Evolutionary conservation across 73 alveolate genomes (phyloP), one percentile per base, ranked within the genome.

Genomic region (Paramecium sonneborni): DNA sequence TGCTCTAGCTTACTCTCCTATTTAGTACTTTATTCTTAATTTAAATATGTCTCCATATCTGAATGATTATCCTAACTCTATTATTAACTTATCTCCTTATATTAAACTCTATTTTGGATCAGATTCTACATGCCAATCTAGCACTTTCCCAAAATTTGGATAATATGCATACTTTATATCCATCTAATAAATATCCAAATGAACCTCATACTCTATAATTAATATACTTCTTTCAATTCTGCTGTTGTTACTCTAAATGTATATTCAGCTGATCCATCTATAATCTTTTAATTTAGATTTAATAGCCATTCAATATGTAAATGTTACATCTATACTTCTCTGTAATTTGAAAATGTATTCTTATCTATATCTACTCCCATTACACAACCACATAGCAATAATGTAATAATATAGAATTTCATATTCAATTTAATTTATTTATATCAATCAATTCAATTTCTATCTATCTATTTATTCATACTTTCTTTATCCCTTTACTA

Each of bases 1-100:
- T 1, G 97, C 97, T 38, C 95, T 92, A 92, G 95, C 95, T 82
- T 58, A 43, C 44, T 74, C 93, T 6, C 90, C 74, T 39, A 79
- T 39, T 24, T 39, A 14, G 10, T 79, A 79, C 14, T 26, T 39
- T 8, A 79, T 79, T 79, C 72, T 38, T 10, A 79, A 21, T 46
- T 79, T 8, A 79, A 41, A 43, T 12, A 8, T 41, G 14, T 79
- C 76, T 44, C 72, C 72, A 39, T 79, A 30, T 23, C 18, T 62
- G n/a, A n/a, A 79, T 11, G 34, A 20, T 34, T 79, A 30, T 23
- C 76, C 76, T 79, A 79, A 41, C 20, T 79, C 20, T 1, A 79
- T 79, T 10, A 39, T n/a, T 18, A 79, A 37, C 21, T 43, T 39
- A 6, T 79, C 90, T 79, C 90, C 90, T 46, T 79, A 44, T 23